phyloP scores from a whole-genome alignment of 1,139 yeast genomes.

The Arxiozyma telluris region DNA sequence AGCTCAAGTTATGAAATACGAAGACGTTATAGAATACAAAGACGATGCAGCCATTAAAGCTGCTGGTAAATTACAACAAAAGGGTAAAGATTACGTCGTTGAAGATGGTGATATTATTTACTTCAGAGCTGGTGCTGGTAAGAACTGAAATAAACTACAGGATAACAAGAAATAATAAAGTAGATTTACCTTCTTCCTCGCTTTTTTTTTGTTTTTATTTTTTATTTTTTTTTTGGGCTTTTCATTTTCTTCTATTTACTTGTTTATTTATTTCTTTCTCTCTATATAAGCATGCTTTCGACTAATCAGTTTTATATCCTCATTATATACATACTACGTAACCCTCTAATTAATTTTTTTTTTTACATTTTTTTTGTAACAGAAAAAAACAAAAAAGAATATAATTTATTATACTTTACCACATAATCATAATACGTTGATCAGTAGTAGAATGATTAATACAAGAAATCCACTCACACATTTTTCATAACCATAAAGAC shows the following conservation, averaged over 20 bases:
- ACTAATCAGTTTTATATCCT: neutral
- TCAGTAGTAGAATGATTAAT: neutral
- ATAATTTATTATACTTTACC: too few relatives aligned
- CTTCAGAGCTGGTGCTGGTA: constrained; percentile 96
- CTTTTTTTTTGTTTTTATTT: neutral
- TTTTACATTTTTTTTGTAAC: too few relatives aligned
- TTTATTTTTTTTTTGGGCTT: neutral
- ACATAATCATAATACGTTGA: too few relatives aligned
- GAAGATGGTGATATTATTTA: constrained; percentile 86
- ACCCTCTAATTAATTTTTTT: neutral
- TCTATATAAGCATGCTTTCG: too few relatives aligned
- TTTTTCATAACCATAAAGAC: too few relatives aligned
- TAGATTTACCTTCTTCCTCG: neutral
- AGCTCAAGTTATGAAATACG: constrained; percentile 78
- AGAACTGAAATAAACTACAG: constrained; percentile 37
- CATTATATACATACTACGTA: too few relatives aligned
- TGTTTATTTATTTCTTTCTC: constrained; percentile 2
- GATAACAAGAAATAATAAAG: constrained; percentile 7
- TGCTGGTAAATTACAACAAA: constrained; percentile 83
- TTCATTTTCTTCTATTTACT: constrained; percentile 6
- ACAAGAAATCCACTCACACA: neutral
- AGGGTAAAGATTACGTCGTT: constrained; percentile 96
- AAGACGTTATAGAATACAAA: constrained; percentile 72
- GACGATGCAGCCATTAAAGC: constrained; percentile 84
- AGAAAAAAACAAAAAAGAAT: too few relatives aligned